Evolutionary conservation across 2,329 filamentous ascomycete species (phyloP).

Genomic region (Aschersonia sp.): DNA sequence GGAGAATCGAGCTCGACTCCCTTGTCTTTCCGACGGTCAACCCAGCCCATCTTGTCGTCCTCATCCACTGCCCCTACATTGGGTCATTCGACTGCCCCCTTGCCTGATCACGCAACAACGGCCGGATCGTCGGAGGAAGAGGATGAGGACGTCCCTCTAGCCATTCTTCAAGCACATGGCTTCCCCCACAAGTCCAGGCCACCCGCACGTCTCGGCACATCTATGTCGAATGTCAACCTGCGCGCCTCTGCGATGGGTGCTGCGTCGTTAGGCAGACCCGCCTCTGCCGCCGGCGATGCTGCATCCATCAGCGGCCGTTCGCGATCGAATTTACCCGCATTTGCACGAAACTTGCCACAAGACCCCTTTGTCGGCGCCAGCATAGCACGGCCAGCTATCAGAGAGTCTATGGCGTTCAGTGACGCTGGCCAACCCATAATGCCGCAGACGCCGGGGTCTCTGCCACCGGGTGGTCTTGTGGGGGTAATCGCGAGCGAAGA

Average conservation of each 20-base stretch:
- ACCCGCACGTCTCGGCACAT: conserved; percentile 49
- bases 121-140: conserved; percentile 67
- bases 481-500: conserved; percentile 83
- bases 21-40: conserved; percentile 13
- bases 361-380: conserved; percentile 77
- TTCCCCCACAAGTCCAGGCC: conserved; percentile 70
- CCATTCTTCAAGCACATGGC: conserved; percentile 76
- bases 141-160: conserved; percentile 78
- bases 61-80: conserved; percentile 52
- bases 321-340: conserved; percentile 51
- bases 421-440: conserved; percentile 27
- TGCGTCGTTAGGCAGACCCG: conserved; percentile 32
- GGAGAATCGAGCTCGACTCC: conserved; percentile 42
- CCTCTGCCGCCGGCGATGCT: conserved; percentile 37
- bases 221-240: conserved; percentile 59
- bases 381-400: conserved; percentile 54
- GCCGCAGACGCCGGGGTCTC: conserved; percentile 19
- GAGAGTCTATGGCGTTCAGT: conserved; percentile 62
- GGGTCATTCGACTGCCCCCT: conserved; percentile 19
- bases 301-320: conserved; percentile 15
- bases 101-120: conserved; percentile 23
- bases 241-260: conserved; percentile 33
- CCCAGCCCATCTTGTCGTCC: conserved; percentile 40
- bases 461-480: conserved; percentile 65
- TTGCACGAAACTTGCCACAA: conserved; percentile 67